Evolutionary conservation across 2,329 filamentous ascomycete genomes (phyloP), one percentile per base, ranked within the genome.

Genomic region (Ceratocystis huliohia): DNA sequence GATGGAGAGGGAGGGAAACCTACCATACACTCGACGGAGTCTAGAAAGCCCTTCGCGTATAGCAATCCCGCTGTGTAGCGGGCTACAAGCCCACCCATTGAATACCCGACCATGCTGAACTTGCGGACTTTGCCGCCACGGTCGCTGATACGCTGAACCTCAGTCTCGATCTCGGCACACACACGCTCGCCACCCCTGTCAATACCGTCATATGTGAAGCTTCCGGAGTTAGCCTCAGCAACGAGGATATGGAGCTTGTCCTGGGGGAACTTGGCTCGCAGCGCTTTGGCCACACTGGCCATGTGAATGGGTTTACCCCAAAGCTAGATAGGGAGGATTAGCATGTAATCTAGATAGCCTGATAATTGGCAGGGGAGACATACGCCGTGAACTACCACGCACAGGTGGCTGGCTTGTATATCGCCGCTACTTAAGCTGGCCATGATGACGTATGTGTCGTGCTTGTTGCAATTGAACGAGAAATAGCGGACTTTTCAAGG

Each of bases 51-150:
- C 72, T 88, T 89, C 65, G 89, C 86, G 71, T 92, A 84, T 2
- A 97, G 80, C 71, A 97, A 77, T 0, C 93, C 93, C 66, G 96
- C 82, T 1, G 89, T 88, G 77, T 96, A 97, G 68, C 93, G 83
- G 8, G 90, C 86, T 3, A 97, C 85, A 5, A 97, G 79, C 0
- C 93, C 93, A 59, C 93, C 93, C 1, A 96, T 80, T 0, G 91
- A 96, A 75, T 97, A 96, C 48, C 93, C 93, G 56, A 93, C 82
- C 50, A 97, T 80, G 74, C 91, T 96, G 69, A 97, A 79, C 76
- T 91, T 95, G 61, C 78, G 86, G 72, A 96, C 88, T 53, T 83
- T 81, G 70, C 87, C 84, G 25, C 91, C 92, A 33, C 80, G 78
- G 53, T 77, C 77, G 62, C 82, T 80, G 64, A 86, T 80, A 57